phyloP scores from a whole-genome alignment of 352 stramenopile genomes.

The Phytopythium mirpurense region DNA sequence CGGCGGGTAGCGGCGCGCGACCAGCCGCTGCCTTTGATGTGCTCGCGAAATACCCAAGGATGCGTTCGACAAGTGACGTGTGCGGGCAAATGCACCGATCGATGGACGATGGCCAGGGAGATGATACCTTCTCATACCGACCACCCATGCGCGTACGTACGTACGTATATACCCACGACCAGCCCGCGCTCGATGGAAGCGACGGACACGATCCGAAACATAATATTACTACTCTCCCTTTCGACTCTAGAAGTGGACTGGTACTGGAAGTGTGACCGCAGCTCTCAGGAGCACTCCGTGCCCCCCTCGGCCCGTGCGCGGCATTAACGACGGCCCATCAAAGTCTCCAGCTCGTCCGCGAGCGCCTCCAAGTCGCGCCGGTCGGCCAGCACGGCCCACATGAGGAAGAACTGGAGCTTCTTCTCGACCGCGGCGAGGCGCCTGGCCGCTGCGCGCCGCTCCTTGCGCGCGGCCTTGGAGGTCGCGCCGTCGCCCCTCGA shows the following conservation, averaged over 20 bases:
- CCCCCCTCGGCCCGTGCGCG: no score
- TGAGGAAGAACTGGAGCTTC: conserved; percentile 61
- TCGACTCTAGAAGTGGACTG: no score
- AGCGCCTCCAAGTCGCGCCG: conserved; percentile 17
- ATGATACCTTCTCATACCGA: conserved; percentile 2
- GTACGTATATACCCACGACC: no score
- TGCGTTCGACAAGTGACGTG: conserved; percentile 6
- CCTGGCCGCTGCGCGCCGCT: conserved; percentile 17
- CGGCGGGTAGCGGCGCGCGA: no score
- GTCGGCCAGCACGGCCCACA: conserved; percentile 32
- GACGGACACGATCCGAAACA: not conserved
- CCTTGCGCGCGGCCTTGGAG: conserved; percentile 19
- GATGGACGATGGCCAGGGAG: not conserved
- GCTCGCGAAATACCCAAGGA: conserved; percentile 5
- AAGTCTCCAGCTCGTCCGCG: conserved; percentile 15
- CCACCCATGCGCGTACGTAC: no score
- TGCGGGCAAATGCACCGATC: not conserved
- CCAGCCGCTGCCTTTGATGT: no score
- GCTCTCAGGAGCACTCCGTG: no score
- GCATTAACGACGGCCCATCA: no score
- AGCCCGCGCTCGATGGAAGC: no score
- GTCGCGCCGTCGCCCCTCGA: not conserved
- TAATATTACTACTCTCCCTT: not conserved
- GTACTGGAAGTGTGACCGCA: no score
- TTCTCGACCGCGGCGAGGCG: conserved; percentile 28